Evolutionary conservation across 2,329 filamentous ascomycete genomes (phyloP), one percentile per base, ranked within the genome.

Genomic region (Calonectria crousiana): DNA sequence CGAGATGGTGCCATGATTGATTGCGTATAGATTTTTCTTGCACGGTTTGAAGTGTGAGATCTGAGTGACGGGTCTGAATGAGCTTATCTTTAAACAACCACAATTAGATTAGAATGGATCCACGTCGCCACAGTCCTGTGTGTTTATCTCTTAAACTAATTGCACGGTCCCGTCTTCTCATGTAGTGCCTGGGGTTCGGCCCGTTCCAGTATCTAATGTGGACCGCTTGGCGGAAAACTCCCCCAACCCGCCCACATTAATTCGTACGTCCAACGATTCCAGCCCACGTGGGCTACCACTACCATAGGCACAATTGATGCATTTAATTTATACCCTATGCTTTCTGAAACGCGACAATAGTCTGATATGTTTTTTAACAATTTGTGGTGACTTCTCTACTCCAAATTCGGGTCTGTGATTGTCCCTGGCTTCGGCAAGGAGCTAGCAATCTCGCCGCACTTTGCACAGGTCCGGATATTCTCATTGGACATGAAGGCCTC

Each of bases 401-500:
- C 85, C 78, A 90, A 76, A 78, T 93, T 93, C 5, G 91, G 91
- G 79, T 93, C 89, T 79, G 84, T 81, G 76, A 93, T 92, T 20
- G 89, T 87, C 4, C 91, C 91, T 3, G 87, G 86, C 82, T 85
- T 89, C 6, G 94, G 94, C 74, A 91, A 90, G 81, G 90, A 91
- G 82, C 95, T 92, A 36, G 95, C 95, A 79, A 98, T 78, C 73
- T 88, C 87, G 28, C 96, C 95, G 85, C 97, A 99, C 32, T 88
- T 89, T 78, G 88, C 88, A 85, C 97, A 99, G 72, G 86, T 95
- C 83, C 96, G 91, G 84, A 90, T 91, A 73, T 91, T 88, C 71
- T 92, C 89, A 73, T 85, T 91, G 2, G 84, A 89, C 84, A 92
- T 93, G 85, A 98, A 98, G 23, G 88, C 89, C 85, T 98, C 92